These are phyloP conservation scores for Actinomucor elegans DNA, from an alignment of 371 early-diverging fungal genomes.

Conservation along the genomic window DNA sequence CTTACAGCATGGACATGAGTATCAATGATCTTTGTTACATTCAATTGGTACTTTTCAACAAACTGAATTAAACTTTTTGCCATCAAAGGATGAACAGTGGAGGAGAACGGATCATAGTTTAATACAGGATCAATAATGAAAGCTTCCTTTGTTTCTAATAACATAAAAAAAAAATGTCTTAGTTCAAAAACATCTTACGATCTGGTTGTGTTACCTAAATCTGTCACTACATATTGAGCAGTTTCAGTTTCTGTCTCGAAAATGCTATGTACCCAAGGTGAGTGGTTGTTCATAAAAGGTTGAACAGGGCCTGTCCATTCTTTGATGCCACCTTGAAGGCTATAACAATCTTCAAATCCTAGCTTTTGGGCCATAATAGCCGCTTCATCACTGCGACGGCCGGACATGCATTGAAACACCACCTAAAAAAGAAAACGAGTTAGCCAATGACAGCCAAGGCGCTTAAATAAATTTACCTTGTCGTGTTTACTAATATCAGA, in stretches of 20 bases:
- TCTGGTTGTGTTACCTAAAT: slow-evolving; percentile 32
- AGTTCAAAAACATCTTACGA: background rate
- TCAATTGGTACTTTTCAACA: slow-evolving; percentile 27
- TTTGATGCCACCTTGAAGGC: slow-evolving; percentile 35
- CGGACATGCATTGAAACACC: slow-evolving; percentile 45
- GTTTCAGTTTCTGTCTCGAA: slow-evolving; percentile 46
- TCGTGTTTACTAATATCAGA: slow-evolving; percentile 25
- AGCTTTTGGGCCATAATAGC: slow-evolving; percentile 24
- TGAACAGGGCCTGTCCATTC: slow-evolving; percentile 39
- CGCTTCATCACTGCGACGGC: slow-evolving; percentile 37
- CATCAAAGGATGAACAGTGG: slow-evolving; percentile 21
- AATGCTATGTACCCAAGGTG: slow-evolving; percentile 47
- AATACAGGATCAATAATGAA: slow-evolving; percentile 46
- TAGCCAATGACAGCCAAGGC: no score
- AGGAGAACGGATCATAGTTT: slow-evolving; percentile 42
- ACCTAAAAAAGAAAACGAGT: slow-evolving; percentile 15
- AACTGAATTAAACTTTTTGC: slow-evolving; percentile 33
- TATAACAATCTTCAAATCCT: slow-evolving; percentile 35
- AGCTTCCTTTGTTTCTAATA: slow-evolving; percentile 43
- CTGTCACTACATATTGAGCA: slow-evolving; percentile 45
- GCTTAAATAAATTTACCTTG: slow-evolving; percentile 11
- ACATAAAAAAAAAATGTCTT: background rate
- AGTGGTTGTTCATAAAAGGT: slow-evolving; percentile 42
- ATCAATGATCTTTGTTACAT: slow-evolving; percentile 48
- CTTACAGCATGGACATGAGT: slow-evolving; percentile 52